Conservation (phyloP, 2,329 filamentous ascomycete genomes). For the Botrytis elliptica region DNA sequence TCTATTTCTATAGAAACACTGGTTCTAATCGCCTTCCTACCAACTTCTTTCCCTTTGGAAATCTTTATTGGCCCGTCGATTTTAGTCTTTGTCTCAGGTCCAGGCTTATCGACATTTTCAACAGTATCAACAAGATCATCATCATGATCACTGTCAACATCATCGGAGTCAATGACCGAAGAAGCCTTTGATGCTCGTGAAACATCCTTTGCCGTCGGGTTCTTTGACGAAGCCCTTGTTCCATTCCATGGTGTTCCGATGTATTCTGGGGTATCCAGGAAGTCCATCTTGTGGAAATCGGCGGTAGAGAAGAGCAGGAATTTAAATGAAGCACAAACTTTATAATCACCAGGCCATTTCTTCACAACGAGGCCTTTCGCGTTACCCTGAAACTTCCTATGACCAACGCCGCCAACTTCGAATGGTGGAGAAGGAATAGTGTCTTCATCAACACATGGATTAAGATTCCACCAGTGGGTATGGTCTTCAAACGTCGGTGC, state of each 20-base stretch:
- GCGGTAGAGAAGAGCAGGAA: slow-evolving; percentile 26
- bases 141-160: neutral
- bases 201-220: neutral
- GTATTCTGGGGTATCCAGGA: neutral
- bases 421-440: slow-evolving; percentile 25
- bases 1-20: neutral
- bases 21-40: neutral
- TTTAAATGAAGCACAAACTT: slow-evolving; percentile 26
- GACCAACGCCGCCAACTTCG: slow-evolving; percentile 26
- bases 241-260: neutral
- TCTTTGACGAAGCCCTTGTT: neutral
- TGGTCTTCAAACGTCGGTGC: slow-evolving; percentile 27
- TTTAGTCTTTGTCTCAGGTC: neutral
- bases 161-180: neutral
- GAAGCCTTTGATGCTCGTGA: neutral
- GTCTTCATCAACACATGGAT: slow-evolving; percentile 19
- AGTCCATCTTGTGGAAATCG: slow-evolving; percentile 25
- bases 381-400: slow-evolving; percentile 4
- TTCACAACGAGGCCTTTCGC: slow-evolving; percentile 24
- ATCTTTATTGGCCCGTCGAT: neutral
- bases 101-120: neutral
- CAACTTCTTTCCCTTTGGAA: neutral
- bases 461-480: slow-evolving; percentile 27
- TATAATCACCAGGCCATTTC: slow-evolving; percentile 24
- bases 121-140: slow-evolving; percentile 1